These are phyloP conservation scores for Melanogaster broomeanus DNA, from an alignment of 768 basidiomycete genomes.

Conservation along the genomic window DNA sequence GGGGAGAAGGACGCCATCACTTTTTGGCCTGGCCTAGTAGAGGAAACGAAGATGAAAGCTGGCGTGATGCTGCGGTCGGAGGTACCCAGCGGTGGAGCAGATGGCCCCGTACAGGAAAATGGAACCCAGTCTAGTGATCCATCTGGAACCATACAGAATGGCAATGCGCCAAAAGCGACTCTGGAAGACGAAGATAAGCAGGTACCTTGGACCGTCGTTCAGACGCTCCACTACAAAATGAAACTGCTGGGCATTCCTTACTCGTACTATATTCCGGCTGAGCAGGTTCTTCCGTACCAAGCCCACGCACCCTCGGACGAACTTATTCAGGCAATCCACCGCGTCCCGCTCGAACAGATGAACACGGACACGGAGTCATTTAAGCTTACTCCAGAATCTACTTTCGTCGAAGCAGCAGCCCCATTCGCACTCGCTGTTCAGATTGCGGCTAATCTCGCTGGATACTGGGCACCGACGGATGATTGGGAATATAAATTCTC, in stretches of 20 bases:
- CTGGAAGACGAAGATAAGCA: constrained; percentile 20
- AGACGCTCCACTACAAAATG: constrained; percentile 66
- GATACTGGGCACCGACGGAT: constrained; percentile 73
- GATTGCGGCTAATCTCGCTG: constrained; percentile 61
- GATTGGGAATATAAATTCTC: constrained; percentile 65
- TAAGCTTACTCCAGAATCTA: constrained; percentile 41
- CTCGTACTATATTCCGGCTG: constrained; percentile 50
- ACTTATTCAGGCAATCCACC: constrained; percentile 51
- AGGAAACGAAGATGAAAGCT: constrained; percentile 53
- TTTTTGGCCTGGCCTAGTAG: constrained; percentile 76
- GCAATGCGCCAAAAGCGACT: constrained; percentile 1
- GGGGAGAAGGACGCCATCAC: constrained; percentile 47
- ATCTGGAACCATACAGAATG: constrained; percentile 6
- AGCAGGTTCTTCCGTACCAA: constrained; percentile 73
- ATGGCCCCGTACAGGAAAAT: not conserved
- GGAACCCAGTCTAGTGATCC: constrained; percentile 10
- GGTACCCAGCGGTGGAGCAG: not conserved
- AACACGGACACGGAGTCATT: constrained; percentile 51
- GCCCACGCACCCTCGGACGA: constrained; percentile 57
- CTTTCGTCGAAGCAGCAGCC: constrained; percentile 54
- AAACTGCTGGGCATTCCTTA: constrained; percentile 62
- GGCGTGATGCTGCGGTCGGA: constrained; percentile 36
- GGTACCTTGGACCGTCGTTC: constrained; percentile 59
- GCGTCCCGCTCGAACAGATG: constrained; percentile 43
- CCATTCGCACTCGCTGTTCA: constrained; percentile 74